These are phyloP conservation scores for Podaxis sp. DNA, from an alignment of 768 basidiomycete species.

Conservation along the genomic window DNA sequence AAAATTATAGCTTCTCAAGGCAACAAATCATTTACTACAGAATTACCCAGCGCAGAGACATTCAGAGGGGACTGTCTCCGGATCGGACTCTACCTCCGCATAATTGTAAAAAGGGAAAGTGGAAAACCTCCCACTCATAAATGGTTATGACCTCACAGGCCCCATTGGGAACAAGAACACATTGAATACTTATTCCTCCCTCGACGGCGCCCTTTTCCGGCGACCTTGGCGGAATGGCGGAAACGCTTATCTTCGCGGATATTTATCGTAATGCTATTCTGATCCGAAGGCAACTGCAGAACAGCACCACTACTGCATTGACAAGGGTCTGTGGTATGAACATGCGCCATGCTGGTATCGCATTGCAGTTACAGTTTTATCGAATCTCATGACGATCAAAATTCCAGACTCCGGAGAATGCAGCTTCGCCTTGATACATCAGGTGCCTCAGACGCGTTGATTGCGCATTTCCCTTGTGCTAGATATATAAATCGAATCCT, in stretches of 20 bases:
- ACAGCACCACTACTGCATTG: slow-evolving; percentile 4
- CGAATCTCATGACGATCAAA: slow-evolving; percentile 15
- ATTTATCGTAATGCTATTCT: slow-evolving; percentile 5
- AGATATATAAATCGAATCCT: slow-evolving; percentile 11
- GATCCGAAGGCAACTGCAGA: slow-evolving; percentile 4
- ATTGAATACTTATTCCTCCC: neutral
- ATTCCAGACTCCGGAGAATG: slow-evolving; percentile 15
- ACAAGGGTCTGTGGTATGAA: slow-evolving; percentile 3
- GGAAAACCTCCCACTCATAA: neutral
- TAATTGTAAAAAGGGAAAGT: neutral
- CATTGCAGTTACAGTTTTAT: slow-evolving; percentile 12
- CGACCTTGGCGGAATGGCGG: slow-evolving; percentile 2
- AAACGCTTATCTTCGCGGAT: slow-evolving; percentile 9
- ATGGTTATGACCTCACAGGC: slow-evolving; percentile 3
- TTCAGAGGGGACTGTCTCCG: neutral
- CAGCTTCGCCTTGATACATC: slow-evolving; percentile 13
- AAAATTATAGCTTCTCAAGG: neutral
- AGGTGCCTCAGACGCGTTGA: slow-evolving; percentile 13
- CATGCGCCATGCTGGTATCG: slow-evolving; percentile 12
- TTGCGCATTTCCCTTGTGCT: slow-evolving; percentile 17
- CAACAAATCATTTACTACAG: neutral
- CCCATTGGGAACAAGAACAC: slow-evolving; percentile 3
- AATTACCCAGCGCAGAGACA: neutral
- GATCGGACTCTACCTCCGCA: neutral
- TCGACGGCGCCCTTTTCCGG: neutral